phyloP scores from a whole-genome alignment of 768 basidiomycete genomes.

The Leccinum variicolor region DNA sequence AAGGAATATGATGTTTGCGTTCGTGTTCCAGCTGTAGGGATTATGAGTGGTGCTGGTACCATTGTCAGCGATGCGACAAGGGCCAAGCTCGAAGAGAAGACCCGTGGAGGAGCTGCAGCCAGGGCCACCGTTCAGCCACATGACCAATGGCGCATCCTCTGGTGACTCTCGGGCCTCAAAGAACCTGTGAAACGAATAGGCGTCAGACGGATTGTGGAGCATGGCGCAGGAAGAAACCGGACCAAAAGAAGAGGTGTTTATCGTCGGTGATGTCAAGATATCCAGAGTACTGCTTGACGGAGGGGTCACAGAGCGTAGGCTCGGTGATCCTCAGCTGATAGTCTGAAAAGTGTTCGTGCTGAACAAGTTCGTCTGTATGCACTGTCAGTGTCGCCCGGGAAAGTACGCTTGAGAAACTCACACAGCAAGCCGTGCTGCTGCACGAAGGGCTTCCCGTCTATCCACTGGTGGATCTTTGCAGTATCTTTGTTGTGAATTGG shows the following conservation, averaged over 20 bases:
- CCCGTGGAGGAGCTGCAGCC: slow-evolving; percentile 77
- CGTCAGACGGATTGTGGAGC: background rate
- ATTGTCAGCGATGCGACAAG: slow-evolving; percentile 69
- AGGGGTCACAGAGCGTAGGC: slow-evolving; percentile 72
- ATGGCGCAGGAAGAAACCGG: slow-evolving; percentile 21
- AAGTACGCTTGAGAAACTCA: slow-evolving; percentile 36
- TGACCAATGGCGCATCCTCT: slow-evolving; percentile 71
- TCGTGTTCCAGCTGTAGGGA: slow-evolving; percentile 79
- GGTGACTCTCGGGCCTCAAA: slow-evolving; percentile 82
- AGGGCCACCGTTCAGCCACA: slow-evolving; percentile 89
- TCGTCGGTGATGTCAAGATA: slow-evolving; percentile 79
- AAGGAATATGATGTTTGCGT: slow-evolving; percentile 59
- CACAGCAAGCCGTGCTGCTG: slow-evolving; percentile 71
- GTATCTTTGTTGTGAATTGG: slow-evolving; percentile 33
- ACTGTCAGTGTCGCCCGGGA: background rate
- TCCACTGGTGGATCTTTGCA: slow-evolving; percentile 58
- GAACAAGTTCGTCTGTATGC: slow-evolving; percentile 58
- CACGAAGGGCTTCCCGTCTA: slow-evolving; percentile 61
- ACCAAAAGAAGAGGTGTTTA: slow-evolving; percentile 90
- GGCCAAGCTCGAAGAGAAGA: slow-evolving; percentile 89
- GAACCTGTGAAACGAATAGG: slow-evolving; percentile 52
- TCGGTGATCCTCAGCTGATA: slow-evolving; percentile 62
- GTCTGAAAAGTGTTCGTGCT: slow-evolving; percentile 46
- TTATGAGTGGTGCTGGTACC: slow-evolving; percentile 73
- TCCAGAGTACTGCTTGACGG: slow-evolving; percentile 74